Percentiles rank a stretch among this genome's conserved stretches.
phyloP scores from a whole-genome alignment of 2,329 filamentous ascomycete genomes.

The Fusarium sororula region DNA sequence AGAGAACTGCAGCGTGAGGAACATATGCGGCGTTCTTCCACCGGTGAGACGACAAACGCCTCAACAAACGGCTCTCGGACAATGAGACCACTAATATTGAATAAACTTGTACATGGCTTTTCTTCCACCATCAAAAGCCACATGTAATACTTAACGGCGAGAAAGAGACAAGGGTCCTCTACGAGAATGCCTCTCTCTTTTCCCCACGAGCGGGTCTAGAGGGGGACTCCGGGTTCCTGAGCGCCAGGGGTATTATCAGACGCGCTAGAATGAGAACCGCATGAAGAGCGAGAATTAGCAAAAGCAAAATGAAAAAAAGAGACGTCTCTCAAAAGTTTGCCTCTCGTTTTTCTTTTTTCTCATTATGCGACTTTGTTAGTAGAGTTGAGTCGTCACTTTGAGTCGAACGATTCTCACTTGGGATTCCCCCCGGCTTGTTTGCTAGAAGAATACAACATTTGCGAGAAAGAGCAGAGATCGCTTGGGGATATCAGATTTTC shows the following conservation, averaged over 20 bases:
- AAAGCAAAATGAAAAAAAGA: not conserved
- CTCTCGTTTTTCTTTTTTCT: not conserved
- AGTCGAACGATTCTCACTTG: conserved; percentile 37
- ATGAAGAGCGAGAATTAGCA: conserved; percentile 4
- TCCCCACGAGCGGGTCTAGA: conserved; percentile 8
- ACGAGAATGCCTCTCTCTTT: not conserved
- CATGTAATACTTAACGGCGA: not conserved
- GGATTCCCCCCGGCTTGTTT: conserved; percentile 10
- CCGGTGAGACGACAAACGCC: conserved; percentile 2
- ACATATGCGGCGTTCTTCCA: not conserved
- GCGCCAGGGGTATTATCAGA: conserved; percentile 14
- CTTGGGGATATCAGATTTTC: conserved; percentile 11
- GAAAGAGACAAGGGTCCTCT: conserved; percentile 14
- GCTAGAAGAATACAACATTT: not conserved
- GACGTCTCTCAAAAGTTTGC: conserved; percentile 14
- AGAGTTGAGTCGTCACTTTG: conserved; percentile 39
- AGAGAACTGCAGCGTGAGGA: not conserved
- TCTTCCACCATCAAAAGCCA: not conserved
- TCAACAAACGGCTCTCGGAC: not conserved
- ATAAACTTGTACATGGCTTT: not conserved
- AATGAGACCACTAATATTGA: not conserved
- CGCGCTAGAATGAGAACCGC: conserved; percentile 22
- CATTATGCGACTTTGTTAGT: not conserved
- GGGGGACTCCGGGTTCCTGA: conserved; percentile 24
- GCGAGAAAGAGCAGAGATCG: not conserved